These are phyloP conservation scores for Lipomyces lipofer DNA, from an alignment of 805 yeast genomes.

Conservation along the genomic window DNA sequence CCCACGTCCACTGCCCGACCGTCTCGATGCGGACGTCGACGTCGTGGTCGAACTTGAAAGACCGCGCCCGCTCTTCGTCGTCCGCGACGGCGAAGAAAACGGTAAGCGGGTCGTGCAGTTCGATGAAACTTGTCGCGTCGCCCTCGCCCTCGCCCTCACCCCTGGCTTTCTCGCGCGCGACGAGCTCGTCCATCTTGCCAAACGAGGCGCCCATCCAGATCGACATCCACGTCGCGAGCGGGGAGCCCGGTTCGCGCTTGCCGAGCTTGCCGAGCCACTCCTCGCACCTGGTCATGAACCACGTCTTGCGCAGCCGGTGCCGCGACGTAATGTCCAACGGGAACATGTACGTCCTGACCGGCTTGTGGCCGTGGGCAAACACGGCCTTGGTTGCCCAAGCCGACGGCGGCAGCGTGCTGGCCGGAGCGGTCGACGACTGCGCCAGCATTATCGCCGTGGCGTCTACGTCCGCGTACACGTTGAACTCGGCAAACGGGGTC, in stretches of 20 bases:
- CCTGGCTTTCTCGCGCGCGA: constrained; percentile 21
- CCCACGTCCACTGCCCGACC: constrained; percentile 43
- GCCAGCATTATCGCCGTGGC: constrained; percentile 45
- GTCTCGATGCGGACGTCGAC: constrained; percentile 44
- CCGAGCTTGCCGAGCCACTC: constrained; percentile 9
- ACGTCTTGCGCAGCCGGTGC: constrained; percentile 35
- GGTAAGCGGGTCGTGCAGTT: constrained; percentile 46
- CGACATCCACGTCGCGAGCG: constrained; percentile 41
- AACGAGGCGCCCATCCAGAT: constrained; percentile 40
- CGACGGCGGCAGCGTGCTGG: constrained; percentile 36
- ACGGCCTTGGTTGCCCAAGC: constrained; percentile 14
- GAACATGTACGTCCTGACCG: constrained; percentile 39
- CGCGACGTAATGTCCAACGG: constrained; percentile 44
- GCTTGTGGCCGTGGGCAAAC: constrained; percentile 23
- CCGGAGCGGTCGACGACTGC: constrained; percentile 38
- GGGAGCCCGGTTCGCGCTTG: constrained; percentile 30
- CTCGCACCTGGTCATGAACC: constrained; percentile 18
- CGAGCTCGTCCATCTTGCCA: constrained; percentile 25
- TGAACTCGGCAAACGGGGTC: constrained; percentile 47
- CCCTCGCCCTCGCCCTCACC: constrained; percentile 21
- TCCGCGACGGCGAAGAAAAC: constrained; percentile 38
- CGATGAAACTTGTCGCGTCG: constrained; percentile 22
- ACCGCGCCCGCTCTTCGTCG: constrained; percentile 12
- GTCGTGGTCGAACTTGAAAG: constrained; percentile 20
- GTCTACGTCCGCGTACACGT: constrained; percentile 44